Percentiles rank a stretch among this genome's conserved stretches.
Evolutionary conservation across 768 basidiomycete genomes (phyloP).

Genomic region (Mycena kentingensis): DNA sequence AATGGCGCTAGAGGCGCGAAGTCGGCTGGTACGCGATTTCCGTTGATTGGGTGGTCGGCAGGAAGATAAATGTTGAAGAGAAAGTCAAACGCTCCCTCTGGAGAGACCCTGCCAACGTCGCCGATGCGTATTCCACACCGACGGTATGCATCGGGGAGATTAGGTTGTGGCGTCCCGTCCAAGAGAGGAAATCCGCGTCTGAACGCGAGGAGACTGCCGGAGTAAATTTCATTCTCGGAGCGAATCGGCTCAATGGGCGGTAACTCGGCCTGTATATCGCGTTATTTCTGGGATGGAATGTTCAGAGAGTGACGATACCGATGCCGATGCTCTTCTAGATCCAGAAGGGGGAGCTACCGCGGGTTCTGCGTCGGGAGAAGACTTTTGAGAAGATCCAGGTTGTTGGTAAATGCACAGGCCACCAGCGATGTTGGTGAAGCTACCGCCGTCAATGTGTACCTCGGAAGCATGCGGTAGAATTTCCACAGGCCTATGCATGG

Average conservation of each 20-base stretch:
- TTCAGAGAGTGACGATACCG: too few relatives aligned
- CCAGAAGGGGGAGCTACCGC: too few relatives aligned
- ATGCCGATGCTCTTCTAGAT: too few relatives aligned
- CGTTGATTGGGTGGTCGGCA: constrained; percentile 30
- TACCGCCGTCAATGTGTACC: too few relatives aligned
- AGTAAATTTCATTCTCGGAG: constrained; percentile 5
- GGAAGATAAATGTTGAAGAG: constrained; percentile 41
- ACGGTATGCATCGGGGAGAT: constrained; percentile 27
- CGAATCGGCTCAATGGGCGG: not conserved
- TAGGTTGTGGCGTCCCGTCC: constrained; percentile 33
- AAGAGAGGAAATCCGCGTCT: constrained; percentile 36
- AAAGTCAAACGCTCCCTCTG: constrained; percentile 36
- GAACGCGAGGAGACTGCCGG: constrained; percentile 2
- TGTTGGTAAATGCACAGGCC: too few relatives aligned
- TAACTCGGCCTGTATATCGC: too few relatives aligned
- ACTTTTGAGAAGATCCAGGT: too few relatives aligned
- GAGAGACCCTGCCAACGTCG: constrained; percentile 40
- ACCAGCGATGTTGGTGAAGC: too few relatives aligned
- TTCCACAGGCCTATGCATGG: too few relatives aligned
- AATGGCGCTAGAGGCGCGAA: constrained; percentile 12
- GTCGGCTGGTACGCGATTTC: constrained; percentile 28
- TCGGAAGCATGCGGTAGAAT: too few relatives aligned
- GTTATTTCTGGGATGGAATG: too few relatives aligned
- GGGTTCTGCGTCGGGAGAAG: too few relatives aligned
- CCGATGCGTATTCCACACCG: constrained; percentile 36